Evolutionary conservation across 768 basidiomycete species (phyloP).

Genomic region (Russula brevipes): DNA sequence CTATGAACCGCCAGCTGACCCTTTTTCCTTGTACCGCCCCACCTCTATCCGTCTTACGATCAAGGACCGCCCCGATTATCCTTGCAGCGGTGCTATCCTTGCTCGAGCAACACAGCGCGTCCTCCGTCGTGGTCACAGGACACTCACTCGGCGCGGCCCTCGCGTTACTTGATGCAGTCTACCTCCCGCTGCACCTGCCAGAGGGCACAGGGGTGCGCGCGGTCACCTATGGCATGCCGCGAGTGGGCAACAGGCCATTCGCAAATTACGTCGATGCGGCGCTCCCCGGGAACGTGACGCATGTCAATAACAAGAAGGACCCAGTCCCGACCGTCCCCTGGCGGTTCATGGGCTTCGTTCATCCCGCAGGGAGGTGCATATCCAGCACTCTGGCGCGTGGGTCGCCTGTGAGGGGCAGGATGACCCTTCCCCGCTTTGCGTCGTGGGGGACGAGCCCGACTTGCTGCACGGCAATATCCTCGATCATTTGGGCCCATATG

Average conservation of each 20-base stretch:
- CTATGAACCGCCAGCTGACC: too few relatives aligned
- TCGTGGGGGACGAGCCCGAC: slow-evolving; percentile 5
- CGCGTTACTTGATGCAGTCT: slow-evolving; percentile 32
- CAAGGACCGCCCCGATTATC: slow-evolving; percentile 40
- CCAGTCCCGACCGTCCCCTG: slow-evolving; percentile 24
- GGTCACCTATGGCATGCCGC: slow-evolving; percentile 47
- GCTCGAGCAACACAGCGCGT: slow-evolving; percentile 37
- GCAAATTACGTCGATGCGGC: slow-evolving; percentile 31
- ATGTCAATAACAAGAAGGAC: slow-evolving; percentile 25
- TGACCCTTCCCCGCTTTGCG: slow-evolving; percentile 14
- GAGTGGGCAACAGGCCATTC: slow-evolving; percentile 48
- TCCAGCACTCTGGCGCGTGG: slow-evolving; percentile 11
- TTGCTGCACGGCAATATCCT: background rate
- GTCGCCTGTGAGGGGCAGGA: slow-evolving; percentile 13
- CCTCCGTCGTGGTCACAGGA: slow-evolving; percentile 39
- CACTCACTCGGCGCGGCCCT: slow-evolving; percentile 28
- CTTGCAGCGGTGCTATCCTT: slow-evolving; percentile 41
- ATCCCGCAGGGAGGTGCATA: slow-evolving; percentile 26
- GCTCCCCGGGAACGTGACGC: slow-evolving; percentile 5
- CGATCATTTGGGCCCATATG: slow-evolving; percentile 19
- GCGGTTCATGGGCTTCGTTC: slow-evolving; percentile 17
- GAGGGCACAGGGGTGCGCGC: slow-evolving; percentile 35
- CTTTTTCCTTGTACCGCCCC: background rate
- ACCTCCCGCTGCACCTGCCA: slow-evolving; percentile 31
- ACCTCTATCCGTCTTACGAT: background rate